Evolutionary conservation across 2,329 filamentous ascomycete genomes (phyloP).

Genomic region (Aspergillus puulaauensis): DNA sequence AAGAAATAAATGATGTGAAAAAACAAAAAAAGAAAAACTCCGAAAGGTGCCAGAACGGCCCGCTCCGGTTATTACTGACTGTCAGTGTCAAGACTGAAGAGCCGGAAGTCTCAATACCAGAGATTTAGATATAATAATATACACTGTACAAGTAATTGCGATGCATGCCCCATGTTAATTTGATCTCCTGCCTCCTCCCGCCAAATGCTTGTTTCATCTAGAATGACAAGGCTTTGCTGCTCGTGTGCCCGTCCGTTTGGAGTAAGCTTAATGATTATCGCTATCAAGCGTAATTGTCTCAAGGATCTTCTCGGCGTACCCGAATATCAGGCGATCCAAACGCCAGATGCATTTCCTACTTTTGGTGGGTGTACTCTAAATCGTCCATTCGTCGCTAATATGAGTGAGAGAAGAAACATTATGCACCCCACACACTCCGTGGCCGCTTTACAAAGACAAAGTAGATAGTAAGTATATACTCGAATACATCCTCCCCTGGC

Average conservation of each 20-base stretch:
- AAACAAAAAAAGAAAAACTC: neutral
- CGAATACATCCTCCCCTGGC: constrained; percentile 1
- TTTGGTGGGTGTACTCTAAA: neutral
- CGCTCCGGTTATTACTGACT: neutral
- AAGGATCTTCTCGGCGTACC: neutral
- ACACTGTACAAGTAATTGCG: neutral
- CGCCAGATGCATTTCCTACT: neutral
- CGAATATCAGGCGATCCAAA: neutral
- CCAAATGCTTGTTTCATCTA: constrained; percentile 10
- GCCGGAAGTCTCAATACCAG: neutral
- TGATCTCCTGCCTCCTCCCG: neutral
- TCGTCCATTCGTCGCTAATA: constrained; percentile 6
- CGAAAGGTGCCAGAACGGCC: constrained; percentile 4
- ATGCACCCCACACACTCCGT: neutral
- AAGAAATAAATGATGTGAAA: neutral
- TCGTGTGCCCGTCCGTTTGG: constrained; percentile 6
- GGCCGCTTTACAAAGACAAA: neutral
- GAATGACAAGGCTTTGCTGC: constrained; percentile 4
- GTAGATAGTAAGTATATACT: neutral
- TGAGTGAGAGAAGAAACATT: neutral
- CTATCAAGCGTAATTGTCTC: constrained; percentile 9
- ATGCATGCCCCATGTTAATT: neutral
- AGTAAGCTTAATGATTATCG: constrained; percentile 19
- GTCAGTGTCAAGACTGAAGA: neutral
- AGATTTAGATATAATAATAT: no score